phyloP scores from a whole-genome alignment of 108 stramenopile genomes.

The Pseudonitzschia delicatissima region DNA sequence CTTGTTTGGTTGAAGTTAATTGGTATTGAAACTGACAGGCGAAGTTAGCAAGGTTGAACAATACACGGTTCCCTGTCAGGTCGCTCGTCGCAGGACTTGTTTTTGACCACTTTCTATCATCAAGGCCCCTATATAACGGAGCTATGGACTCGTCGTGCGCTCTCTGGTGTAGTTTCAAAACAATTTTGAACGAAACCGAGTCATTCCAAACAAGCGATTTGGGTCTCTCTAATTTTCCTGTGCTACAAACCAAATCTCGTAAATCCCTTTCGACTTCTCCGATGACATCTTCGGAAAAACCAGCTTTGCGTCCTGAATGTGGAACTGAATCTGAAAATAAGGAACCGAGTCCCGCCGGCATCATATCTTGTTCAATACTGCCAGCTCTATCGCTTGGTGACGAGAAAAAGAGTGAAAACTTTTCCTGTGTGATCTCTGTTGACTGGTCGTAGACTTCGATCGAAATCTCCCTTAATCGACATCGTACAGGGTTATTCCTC shows the following conservation, averaged over 20 bases:
- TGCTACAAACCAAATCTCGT: slow-evolving; percentile 29
- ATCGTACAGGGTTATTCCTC: background rate
- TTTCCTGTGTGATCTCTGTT: slow-evolving; percentile 17
- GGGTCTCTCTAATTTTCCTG: background rate
- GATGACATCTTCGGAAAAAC: background rate
- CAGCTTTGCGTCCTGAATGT: background rate
- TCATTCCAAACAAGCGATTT: background rate
- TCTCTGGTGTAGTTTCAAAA: background rate
- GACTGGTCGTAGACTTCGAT: slow-evolving; percentile 25
- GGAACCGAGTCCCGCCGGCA: background rate
- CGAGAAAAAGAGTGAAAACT: slow-evolving; percentile 8
- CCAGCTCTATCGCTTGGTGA: background rate
- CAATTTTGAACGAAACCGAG: slow-evolving; percentile 13
- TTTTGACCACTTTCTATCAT: background rate
- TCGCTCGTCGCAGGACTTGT: background rate
- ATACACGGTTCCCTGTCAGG: background rate
- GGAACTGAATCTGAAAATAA: background rate
- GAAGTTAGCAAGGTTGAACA: background rate
- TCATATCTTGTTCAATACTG: background rate
- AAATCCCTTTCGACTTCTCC: slow-evolving; percentile 27
- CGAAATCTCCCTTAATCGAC: slow-evolving; percentile 17
- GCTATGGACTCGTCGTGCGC: background rate
- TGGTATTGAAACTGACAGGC: slow-evolving; percentile 1
- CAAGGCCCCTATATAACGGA: background rate
- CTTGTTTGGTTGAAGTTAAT: no score